A percentile compares a stretch with the other conserved stretches of the same genome.
These are phyloP conservation scores for Rhodotorula sp. DNA, from an alignment of 1,284 basidiomycete species.

Conservation along the genomic window DNA sequence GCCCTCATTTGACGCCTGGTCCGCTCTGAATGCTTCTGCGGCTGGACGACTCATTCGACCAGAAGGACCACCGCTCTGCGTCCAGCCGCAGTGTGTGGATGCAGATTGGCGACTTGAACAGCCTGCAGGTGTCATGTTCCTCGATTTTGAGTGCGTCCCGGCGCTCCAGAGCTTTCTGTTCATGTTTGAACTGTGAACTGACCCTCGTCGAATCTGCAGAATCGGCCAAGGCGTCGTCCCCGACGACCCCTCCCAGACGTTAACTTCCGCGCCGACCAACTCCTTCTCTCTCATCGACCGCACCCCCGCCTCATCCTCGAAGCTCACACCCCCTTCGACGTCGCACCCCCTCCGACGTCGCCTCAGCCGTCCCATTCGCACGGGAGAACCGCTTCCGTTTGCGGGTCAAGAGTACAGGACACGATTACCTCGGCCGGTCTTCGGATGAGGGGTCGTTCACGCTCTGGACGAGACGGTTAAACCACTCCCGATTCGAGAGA, in stretches of 20 bases:
- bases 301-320: constrained; percentile 23
- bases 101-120: constrained; percentile 20
- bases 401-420: constrained; percentile 27
- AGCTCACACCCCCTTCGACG: constrained; percentile 7
- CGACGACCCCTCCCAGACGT: neutral
- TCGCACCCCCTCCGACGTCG: constrained; percentile 10
- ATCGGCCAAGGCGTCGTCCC: neutral
- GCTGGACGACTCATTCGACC: constrained; percentile 7
- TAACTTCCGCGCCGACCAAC: neutral
- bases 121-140: constrained; percentile 10
- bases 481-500: neutral
- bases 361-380: constrained; percentile 15
- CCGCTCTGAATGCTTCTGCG: constrained; percentile 2
- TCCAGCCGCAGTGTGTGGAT: neutral
- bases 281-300: neutral
- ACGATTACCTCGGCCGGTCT: constrained; percentile 28
- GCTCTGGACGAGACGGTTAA: constrained; percentile 19
- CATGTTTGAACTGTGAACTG: too few relatives aligned
- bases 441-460: constrained; percentile 19
- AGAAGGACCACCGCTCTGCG: neutral
- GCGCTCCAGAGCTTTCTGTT: neutral
- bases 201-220: too few relatives aligned
- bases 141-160: constrained; percentile 21
- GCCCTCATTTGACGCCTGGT: neutral
- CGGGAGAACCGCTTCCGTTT: constrained; percentile 14